Base-by-base conservation (phyloP, 2,329 filamentous ascomycete genomes). In the Scytalidium lignicola region DNA sequence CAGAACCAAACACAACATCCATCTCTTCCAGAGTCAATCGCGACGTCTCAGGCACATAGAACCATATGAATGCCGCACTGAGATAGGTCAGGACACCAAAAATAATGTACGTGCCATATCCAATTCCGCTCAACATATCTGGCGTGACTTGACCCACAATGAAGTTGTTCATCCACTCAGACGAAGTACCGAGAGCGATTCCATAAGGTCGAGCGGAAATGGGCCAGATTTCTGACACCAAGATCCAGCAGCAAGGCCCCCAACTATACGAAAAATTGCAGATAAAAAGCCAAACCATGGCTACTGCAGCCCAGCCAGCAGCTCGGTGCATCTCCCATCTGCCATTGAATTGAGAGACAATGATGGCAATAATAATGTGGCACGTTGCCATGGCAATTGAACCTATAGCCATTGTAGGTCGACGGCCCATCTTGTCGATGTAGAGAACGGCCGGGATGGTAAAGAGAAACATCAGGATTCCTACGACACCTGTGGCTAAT, bases 191-290 rank as follows among this genome's bases (percentile, higher is more conserved):
- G 0, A 89, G 70, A 0, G 83, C 74, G 6, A 85, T 82, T 41
- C 85, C 85, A 50, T 87, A 85, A 1, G 85, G 76, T 3, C 83
- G 76, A 3, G 80, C 79, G 53, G 78, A 82, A 10, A 88, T 67
- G 0, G 85, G 85, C 80, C 82, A 89, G 42, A 89, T 79, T 65
- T 88, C 85, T 3, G 83, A 77, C 1, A 87, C 76, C 48, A 89
- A 72, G 52, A 86, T 85, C 85, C 85, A 88, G 0, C 80, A 76
- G 57, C 79, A 82, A 2, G 84, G 84, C 0, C 83, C 83, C 85
- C 85, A 89, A 82, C 63, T 86, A 88, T 29, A 82, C 86, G 59
- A 89, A 89, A 90, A 90, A 65, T 86, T 79, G 23, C 88, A 71
- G 21, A 88, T 80, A 55, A 87, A 90, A 0, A 90, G 72, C 85